A percentile compares a stretch with the other conserved stretches of the same genome.
Conservation (phyloP, 176 grass and related monocot species). For the Tuctoria greenei region DNA sequence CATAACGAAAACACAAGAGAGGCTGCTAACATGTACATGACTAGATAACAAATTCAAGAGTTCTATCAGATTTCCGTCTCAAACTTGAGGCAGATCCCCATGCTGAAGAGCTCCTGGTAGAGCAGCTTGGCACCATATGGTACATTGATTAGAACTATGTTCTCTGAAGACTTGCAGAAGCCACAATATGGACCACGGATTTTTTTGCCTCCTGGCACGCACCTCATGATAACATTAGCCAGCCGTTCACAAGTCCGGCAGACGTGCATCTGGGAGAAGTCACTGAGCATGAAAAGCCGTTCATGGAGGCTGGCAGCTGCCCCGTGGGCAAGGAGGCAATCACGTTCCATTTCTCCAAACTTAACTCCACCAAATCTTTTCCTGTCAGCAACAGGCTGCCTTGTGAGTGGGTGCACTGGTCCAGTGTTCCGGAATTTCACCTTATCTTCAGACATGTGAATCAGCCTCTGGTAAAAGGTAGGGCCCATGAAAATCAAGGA, state of each 20-base stretch:
- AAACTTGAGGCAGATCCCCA: slow-evolving; percentile 91
- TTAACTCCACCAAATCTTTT: slow-evolving; percentile 89
- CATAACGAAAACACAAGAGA: not conserved
- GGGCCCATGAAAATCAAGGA: slow-evolving; percentile 48
- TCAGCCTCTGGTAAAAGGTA: slow-evolving; percentile 83
- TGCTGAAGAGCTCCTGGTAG: slow-evolving; percentile 91
- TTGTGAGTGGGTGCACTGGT: slow-evolving; percentile 80
- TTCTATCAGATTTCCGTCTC: slow-evolving; percentile 73
- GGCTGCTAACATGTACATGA: slow-evolving; percentile 36
- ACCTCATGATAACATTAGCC: slow-evolving; percentile 50
- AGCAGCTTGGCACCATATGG: slow-evolving; percentile 88
- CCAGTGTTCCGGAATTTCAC: slow-evolving; percentile 95
- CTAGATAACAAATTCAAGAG: not conserved
- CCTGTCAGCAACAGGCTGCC: slow-evolving; percentile 73
- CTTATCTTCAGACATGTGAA: slow-evolving; percentile 90
- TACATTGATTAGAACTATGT: slow-evolving; percentile 67
- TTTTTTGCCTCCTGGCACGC: slow-evolving; percentile 56
- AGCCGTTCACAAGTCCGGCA: slow-evolving; percentile 63
- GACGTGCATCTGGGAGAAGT: slow-evolving; percentile 77
- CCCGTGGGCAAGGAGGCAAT: slow-evolving; percentile 82
- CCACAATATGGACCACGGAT: slow-evolving; percentile 71
- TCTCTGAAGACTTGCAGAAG: slow-evolving; percentile 68
- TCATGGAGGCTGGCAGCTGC: slow-evolving; percentile 85
- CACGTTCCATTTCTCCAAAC: slow-evolving; percentile 89
- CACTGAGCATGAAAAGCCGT: slow-evolving; percentile 78